Conservation (phyloP, 257 asterid species). For the Nicotiana tabacum region DNA sequence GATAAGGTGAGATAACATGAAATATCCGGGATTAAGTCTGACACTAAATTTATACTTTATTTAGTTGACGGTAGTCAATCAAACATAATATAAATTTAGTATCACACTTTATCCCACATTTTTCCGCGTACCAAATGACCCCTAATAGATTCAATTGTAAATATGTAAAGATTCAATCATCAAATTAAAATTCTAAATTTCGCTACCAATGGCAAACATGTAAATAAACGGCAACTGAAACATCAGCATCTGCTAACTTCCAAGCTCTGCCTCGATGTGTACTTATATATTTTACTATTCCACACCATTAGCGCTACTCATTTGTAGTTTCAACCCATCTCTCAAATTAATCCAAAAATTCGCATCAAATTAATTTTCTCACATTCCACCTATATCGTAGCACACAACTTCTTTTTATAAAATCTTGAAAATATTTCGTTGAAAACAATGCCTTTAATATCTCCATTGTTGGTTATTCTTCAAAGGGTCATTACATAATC, state of each 20-base stretch:
- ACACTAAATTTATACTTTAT: no score
- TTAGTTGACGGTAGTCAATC: no score
- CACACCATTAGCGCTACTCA: no score
- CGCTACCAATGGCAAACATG: neutral
- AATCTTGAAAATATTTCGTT: neutral
- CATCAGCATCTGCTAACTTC: neutral
- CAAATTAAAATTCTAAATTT: no score
- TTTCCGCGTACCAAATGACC: no score
- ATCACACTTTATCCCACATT: no score
- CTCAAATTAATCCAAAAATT: neutral
- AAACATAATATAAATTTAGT: no score
- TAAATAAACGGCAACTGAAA: neutral
- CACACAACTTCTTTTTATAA: neutral
- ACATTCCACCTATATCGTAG: neutral
- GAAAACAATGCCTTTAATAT: neutral
- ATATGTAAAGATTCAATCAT: no score
- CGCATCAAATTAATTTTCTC: neutral
- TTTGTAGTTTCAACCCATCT: neutral
- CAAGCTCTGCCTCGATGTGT: neutral
- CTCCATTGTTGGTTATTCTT: neutral
- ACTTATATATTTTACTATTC: neutral
- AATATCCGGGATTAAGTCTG: no score
- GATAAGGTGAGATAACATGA: no score
- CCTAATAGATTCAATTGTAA: no score
- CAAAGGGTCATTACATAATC: neutral